A percentile compares a stretch with the other conserved stretches of the same genome.
These are phyloP conservation scores for Citrus reticulata DNA, from an alignment of 345 rosid genomes.

Conservation along the genomic window DNA sequence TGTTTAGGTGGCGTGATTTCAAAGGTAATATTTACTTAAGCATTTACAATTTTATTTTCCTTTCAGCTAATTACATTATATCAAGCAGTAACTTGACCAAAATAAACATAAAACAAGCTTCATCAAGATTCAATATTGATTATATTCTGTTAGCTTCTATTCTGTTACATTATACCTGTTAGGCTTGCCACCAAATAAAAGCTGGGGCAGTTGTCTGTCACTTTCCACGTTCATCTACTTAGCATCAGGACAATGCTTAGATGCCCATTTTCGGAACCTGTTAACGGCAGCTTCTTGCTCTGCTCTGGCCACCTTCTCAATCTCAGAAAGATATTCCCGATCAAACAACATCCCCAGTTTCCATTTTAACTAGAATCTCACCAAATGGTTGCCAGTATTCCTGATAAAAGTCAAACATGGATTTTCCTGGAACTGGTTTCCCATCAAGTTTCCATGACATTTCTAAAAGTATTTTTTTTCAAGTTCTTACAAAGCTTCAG, in stretches of 20 bases:
- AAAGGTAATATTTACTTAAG: too few species aligned
- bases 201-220: conserved; percentile 81
- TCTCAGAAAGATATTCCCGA: conserved; percentile 66
- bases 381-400: conserved; percentile 85
- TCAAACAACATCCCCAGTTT: conserved; percentile 91
- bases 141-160: too few species aligned
- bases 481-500: conserved; percentile 76
- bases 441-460: conserved; percentile 68
- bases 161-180: too few species aligned
- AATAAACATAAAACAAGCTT: too few species aligned
- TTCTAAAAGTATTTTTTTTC: conserved; percentile 34
- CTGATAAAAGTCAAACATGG: conserved; percentile 73
- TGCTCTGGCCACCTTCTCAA: conserved; percentile 81
- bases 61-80: too few species aligned
- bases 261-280: conserved; percentile 87
- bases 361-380: conserved; percentile 84
- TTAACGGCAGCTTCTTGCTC: conserved; percentile 68
- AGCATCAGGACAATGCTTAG: conserved; percentile 77
- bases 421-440: conserved; percentile 31
- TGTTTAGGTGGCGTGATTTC: too few species aligned
- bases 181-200: conserved; percentile 58
- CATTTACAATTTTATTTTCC: too few species aligned
- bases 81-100: too few species aligned
- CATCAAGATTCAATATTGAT: too few species aligned
- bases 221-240: conserved; percentile 89